These are phyloP conservation scores for Cephalotrichum gorgonifer DNA, from an alignment of 2,329 filamentous ascomycete species.

Conservation along the genomic window DNA sequence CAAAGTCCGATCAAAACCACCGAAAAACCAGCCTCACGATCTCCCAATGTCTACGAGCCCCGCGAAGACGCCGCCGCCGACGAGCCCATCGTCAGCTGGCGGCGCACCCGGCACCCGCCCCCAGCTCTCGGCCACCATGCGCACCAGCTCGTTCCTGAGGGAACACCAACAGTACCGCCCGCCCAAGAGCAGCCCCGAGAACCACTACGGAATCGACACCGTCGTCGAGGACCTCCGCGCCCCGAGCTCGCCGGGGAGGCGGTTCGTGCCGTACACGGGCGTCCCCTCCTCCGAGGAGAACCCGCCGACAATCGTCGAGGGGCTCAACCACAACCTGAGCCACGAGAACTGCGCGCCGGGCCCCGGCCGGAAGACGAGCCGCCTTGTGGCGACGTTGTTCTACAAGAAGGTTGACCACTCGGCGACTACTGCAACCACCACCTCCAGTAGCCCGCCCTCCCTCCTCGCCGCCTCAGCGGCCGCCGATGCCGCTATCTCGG, in stretches of 20 bases:
- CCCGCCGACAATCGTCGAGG: constrained; percentile 51
- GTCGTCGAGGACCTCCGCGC: constrained; percentile 45
- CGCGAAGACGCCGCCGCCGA: not conserved
- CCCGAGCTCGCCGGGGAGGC: constrained; percentile 21
- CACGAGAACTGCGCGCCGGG: constrained; percentile 52
- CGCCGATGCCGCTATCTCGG: constrained; percentile 21
- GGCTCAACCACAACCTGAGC: constrained; percentile 50
- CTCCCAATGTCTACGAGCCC: too few species aligned
- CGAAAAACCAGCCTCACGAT: too few species aligned
- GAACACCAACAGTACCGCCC: constrained; percentile 56
- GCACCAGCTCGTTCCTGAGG: constrained; percentile 51
- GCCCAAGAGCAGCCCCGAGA: constrained; percentile 38
- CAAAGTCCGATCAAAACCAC: too few species aligned
- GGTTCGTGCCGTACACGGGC: constrained; percentile 38
- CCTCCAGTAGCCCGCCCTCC: constrained; percentile 13
- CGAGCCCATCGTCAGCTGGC: not conserved
- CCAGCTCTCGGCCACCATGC: constrained; percentile 38
- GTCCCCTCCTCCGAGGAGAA: constrained; percentile 49
- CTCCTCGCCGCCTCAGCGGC: constrained; percentile 6
- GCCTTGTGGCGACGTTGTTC: constrained; percentile 52
- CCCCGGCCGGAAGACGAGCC: constrained; percentile 34
- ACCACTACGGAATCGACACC: constrained; percentile 53
- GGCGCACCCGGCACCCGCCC: constrained; percentile 29
- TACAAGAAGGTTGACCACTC: constrained; percentile 36
- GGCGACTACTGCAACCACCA: constrained; percentile 21